Base-by-base conservation (phyloP, 2,329 filamentous ascomycete genomes). In the Aureobasidium sp. region DNA sequence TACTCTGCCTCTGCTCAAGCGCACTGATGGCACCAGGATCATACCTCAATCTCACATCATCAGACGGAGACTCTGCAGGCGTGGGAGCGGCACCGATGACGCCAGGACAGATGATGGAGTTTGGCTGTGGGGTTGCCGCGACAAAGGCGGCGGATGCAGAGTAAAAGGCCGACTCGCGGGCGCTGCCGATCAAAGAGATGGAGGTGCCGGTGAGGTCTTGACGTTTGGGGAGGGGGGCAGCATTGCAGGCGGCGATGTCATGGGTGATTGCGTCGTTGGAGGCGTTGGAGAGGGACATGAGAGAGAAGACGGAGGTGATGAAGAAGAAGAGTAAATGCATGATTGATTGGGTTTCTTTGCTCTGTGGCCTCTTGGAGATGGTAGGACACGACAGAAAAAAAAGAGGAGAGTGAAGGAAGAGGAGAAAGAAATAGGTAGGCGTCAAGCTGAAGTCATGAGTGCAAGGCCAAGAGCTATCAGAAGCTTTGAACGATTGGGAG, bases 1-100 rank as follows among this genome's bases (percentile, higher is more conserved):
- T 60, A 24, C 57, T 60, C 47, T 60, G 57, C 12, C 57, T 52
- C 35, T 19, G 17, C 47, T 60, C 57, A 47, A 60, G 27, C 9
- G 5, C 5, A 42, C 57, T 52, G n/a, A 52, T 44, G 12, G 57
- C 57, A 17, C n/a, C 6, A 11, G 35, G 45, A 52, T 60, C 57
- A 8, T 11, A n/a, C 27, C 57, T 50, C 35, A 60, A 27, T 14
- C 47, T 27, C 47, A 52, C 47, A 22, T 52, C 7, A 35, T 60
- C 57, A 11, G 9, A 22, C 1, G 11, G 12, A 1, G 33, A 5
- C 19, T 60, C 47, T 14, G 47, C 22, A 11, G 45, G 35, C 7
- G 33, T 40, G 29, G 57, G 24, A 1, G 57, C 57, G 0, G 45
- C 57, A 15, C 57, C 57, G 5, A 60, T 60, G 2, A 60, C 57